Evolutionary conservation across 2,329 filamentous ascomycete species (phyloP), one percentile per base, ranked within the genome.

Genomic region (Aphanocladium album): DNA sequence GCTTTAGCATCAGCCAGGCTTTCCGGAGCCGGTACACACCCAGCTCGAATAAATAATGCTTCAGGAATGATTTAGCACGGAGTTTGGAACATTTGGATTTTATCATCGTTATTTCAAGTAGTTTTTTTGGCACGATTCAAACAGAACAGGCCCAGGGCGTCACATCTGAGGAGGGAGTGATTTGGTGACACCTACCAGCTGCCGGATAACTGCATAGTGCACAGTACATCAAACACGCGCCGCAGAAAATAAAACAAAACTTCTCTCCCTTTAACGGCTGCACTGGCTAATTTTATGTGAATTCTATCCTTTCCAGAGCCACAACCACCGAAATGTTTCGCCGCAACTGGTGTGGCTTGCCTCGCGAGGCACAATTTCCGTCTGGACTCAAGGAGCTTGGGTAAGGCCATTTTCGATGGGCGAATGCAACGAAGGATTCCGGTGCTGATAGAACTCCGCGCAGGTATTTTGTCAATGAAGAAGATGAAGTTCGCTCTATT

Each of bases 401-500:
- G 89, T 93, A 39, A 5, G 46, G 23, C 6, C 45, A 8, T 21
- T 17, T 14, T 25, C 7, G 21, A 12, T 77, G 25, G n/a, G 3
- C 17, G 5, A 5, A 5, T 30, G 5, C 30, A 30, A 30, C 30
- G 6, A 67, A 30, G 30, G 30, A 30, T 30, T 30, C 5, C 5
- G 9, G 30, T 30, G 2, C n/a, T 27, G 9, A 57, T 11, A 17
- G 6, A 23, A 51, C 23, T n/a, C 5, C 9, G 7, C 8, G 21
- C 62, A 93, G 91, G 47, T 96, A 92, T 74, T 93, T 90, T 71
- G 74, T 96, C 74, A 92, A 90, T 66, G 80, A 87, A 0, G 74
- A 86, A 0, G 90, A 93, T 66, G 85, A 93, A 68, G 83, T 96
- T 63, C 86, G 89, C 52, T 86, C 80, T 63, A 87, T 90, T 59